phyloP scores from a whole-genome alignment of 2,329 filamentous ascomycete genomes.

The Xylariales sp. region DNA sequence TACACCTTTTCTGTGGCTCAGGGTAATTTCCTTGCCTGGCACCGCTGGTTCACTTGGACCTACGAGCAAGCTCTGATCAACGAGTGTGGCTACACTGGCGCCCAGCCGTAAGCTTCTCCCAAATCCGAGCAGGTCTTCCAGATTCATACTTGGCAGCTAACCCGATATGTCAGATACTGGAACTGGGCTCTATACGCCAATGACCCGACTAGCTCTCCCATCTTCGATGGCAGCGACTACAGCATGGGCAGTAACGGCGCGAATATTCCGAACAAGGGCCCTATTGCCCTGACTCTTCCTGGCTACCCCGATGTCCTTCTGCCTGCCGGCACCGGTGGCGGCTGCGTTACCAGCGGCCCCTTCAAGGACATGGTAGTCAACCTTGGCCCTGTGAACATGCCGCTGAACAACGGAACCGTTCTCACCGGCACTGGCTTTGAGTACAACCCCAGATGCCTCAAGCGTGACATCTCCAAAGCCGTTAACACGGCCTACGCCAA shows the following conservation, averaged over 20 bases:
- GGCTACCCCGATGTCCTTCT: constrained; percentile 12
- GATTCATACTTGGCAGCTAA: neutral
- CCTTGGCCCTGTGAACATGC: constrained; percentile 20
- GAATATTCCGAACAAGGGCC: constrained; percentile 2
- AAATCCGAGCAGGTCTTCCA: neutral
- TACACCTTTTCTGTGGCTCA: neutral
- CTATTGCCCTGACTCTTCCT: too few relatives aligned
- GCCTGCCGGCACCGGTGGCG: constrained; percentile 42
- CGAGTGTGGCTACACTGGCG: constrained; percentile 16
- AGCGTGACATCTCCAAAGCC: constrained; percentile 18
- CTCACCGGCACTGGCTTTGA: constrained; percentile 11
- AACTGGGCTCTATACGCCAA: constrained; percentile 38
- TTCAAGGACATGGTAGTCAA: constrained; percentile 25
- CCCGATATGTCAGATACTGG: constrained; percentile 27
- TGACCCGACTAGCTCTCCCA: constrained; percentile 34
- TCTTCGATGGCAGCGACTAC: constrained; percentile 41
- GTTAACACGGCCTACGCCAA: constrained; percentile 19
- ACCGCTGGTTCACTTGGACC: constrained; percentile 14
- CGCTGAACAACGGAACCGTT: too few relatives aligned
- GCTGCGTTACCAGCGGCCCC: constrained; percentile 41
- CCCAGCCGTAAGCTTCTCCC: constrained; percentile 12
- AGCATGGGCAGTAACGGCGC: constrained; percentile 27
- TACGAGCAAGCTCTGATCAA: constrained; percentile 16
- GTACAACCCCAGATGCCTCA: constrained; percentile 31
- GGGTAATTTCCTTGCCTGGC: constrained; percentile 18